Evolutionary conservation across 805 yeast genomes (phyloP).

Genomic region (Ogataea chonburiensis): DNA sequence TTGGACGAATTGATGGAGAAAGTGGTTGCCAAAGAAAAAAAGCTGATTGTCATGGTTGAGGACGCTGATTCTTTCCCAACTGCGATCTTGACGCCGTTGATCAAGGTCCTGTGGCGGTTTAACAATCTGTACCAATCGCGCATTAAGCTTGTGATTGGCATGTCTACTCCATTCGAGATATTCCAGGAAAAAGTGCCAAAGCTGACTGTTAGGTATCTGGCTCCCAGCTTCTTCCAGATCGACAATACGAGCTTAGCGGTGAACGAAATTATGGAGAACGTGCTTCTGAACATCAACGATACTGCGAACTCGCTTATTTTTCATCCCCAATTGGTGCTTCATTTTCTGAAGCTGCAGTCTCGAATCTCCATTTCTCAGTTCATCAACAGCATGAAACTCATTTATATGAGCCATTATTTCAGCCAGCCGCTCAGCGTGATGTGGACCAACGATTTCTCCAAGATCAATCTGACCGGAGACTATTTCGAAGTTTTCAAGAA

Average conservation of each 20-base stretch:
- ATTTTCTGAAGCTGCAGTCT: constrained; percentile 27
- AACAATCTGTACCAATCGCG: constrained; percentile 14
- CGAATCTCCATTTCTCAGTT: constrained; percentile 32
- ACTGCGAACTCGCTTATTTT: constrained; percentile 34
- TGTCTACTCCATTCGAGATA: constrained; percentile 35
- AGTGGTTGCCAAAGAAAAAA: constrained; percentile 13
- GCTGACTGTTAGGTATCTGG: constrained; percentile 23
- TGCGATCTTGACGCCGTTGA: constrained; percentile 22
- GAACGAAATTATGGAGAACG: constrained; percentile 32
- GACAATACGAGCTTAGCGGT: constrained; percentile 34
- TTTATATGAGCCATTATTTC: constrained; percentile 36
- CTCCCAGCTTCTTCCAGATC: constrained; percentile 28
- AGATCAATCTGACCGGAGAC: constrained; percentile 22
- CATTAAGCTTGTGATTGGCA: constrained; percentile 32
- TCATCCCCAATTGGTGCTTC: constrained; percentile 31
- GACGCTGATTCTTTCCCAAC: constrained; percentile 37
- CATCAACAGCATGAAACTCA: constrained; percentile 31
- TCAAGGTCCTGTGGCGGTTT: constrained; percentile 27
- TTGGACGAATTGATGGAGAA: constrained; percentile 19
- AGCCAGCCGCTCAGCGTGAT: constrained; percentile 35
- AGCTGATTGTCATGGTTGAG: constrained; percentile 32
- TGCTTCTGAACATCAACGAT: constrained; percentile 32
- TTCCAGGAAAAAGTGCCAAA: constrained; percentile 36
- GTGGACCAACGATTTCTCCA: constrained; percentile 32
- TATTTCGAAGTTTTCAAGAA: constrained; percentile 30